Evolutionary conservation across 2,329 filamentous ascomycete genomes (phyloP), one percentile per base, ranked within the genome.

Genomic region (Cephalotrichum gorgonifer): DNA sequence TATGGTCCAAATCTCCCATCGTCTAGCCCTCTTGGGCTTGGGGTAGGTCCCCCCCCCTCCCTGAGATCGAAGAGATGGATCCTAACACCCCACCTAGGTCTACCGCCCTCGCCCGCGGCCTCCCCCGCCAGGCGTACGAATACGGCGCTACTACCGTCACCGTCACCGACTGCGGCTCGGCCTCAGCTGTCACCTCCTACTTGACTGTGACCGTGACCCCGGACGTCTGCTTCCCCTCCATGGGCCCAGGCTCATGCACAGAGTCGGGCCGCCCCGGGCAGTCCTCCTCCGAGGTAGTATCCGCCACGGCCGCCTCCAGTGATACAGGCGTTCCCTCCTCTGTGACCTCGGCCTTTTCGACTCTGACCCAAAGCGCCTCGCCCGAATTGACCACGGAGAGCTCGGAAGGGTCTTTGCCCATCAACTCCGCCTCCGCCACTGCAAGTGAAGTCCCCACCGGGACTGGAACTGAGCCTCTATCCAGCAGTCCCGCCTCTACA

Each of bases 21-120:
- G 31, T 8, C 31, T 47, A 12, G 44, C 44, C 31, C 31, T 47
- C 44, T 15, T 47, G 33, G 44, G 44, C 15, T 14, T 47, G 26
- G 22, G 44, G 44, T 47, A 23, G 39, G 31, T 25, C 23, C n/a
- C 33, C n/a, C 11, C 17, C 6, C 30, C 23, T 33, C 43, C 43
- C 17, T 15, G 28, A 27, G 17, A 28, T 44, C 17, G 7, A 28
- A 15, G n/a, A n/a, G 15, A 6, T n/a, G 6, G 6, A 30, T 7
- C n/a, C 33, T 38, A 38, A 38, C 33, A 38, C 33, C 15, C 33
- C 3, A 5, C 33, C n/a, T n/a, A 38, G 33, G 15, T 38, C 33
- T n/a, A 17, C n/a, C 6, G 33, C 33, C 33, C 33, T 38, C 33
- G 33, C 33, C 33, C 33, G 33, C 33, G 15, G 15, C 33, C 14